phyloP scores from a whole-genome alignment of 768 basidiomycete species.

The Scleroderma bovista region DNA sequence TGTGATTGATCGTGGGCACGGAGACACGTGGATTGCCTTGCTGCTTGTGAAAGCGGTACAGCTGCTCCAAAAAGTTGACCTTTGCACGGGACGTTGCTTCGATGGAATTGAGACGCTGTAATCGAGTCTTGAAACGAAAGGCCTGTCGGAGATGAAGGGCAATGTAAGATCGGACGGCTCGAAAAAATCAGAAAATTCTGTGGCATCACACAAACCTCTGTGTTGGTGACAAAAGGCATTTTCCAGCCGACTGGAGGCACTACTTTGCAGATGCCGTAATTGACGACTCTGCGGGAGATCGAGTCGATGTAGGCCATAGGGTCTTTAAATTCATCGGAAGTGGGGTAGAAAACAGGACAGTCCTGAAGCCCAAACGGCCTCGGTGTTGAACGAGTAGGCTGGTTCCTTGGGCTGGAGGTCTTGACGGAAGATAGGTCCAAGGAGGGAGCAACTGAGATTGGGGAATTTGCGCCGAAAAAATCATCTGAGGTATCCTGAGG shows the following conservation, averaged over 20 bases:
- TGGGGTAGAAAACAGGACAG: constrained; percentile 87
- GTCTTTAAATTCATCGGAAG: constrained; percentile 86
- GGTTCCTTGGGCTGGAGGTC: constrained; percentile 49
- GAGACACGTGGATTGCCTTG: constrained; percentile 86
- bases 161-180: constrained; percentile 14
- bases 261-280: constrained; percentile 93
- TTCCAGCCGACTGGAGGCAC: constrained; percentile 91
- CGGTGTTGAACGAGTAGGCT: constrained; percentile 32
- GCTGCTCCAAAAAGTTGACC: constrained; percentile 94
- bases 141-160: constrained; percentile 36
- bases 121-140: constrained; percentile 93
- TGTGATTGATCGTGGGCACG: constrained; percentile 92
- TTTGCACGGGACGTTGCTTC: constrained; percentile 96
- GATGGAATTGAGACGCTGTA: constrained; percentile 93
- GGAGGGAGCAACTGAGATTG: constrained; percentile 56
- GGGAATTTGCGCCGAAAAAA: constrained; percentile 44
- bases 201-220: constrained; percentile 59
- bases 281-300: constrained; percentile 62
- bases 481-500: constrained; percentile 40
- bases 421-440: constrained; percentile 72
- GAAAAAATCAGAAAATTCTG: constrained; percentile 21
- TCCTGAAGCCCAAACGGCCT: constrained; percentile 85
- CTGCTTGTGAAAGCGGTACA: constrained; percentile 95
- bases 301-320: constrained; percentile 90
- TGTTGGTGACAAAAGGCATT: constrained; percentile 94